These are phyloP conservation scores for Penicillium cataractarum DNA, from an alignment of 495 filamentous ascomycete species.

Conservation along the genomic window DNA sequence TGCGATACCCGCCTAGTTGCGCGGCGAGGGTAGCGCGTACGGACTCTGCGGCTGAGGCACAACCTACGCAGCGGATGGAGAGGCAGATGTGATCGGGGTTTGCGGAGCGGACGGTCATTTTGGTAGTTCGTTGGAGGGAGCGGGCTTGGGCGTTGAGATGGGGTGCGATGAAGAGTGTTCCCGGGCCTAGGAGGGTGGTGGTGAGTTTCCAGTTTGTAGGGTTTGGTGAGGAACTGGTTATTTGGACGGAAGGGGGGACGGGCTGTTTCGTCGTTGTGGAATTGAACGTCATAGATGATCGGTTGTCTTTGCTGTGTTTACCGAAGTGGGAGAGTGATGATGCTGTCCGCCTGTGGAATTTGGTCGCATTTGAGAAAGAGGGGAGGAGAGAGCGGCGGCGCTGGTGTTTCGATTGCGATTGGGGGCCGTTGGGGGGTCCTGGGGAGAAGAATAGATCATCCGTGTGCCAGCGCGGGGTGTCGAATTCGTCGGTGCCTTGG, in stretches of 20 bases:
- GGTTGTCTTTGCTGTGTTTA: background rate
- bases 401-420: background rate
- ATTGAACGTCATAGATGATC: background rate
- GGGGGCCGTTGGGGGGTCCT: background rate
- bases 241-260: background rate
- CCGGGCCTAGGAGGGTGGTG: constrained; percentile 32
- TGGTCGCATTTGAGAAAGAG: background rate
- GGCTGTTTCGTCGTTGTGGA: background rate
- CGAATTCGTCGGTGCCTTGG: constrained; percentile 21
- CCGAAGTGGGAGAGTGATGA: background rate
- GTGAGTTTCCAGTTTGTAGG: constrained; percentile 34
- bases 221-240: background rate
- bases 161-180: constrained; percentile 27
- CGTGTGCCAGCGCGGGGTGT: constrained; percentile 32
- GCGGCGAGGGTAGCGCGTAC: constrained; percentile 18
- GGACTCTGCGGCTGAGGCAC: constrained; percentile 25
- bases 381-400: background rate
- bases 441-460: constrained; percentile 32
- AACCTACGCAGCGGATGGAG: constrained; percentile 28
- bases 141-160: constrained; percentile 13
- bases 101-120: constrained; percentile 12
- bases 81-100: constrained; percentile 22
- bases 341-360: background rate
- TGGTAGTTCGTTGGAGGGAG: constrained; percentile 14
- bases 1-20: constrained; percentile 6